These are phyloP conservation scores for Aurantiochytrium sp. DNA, from an alignment of 108 stramenopile species.

Conservation along the genomic window DNA sequence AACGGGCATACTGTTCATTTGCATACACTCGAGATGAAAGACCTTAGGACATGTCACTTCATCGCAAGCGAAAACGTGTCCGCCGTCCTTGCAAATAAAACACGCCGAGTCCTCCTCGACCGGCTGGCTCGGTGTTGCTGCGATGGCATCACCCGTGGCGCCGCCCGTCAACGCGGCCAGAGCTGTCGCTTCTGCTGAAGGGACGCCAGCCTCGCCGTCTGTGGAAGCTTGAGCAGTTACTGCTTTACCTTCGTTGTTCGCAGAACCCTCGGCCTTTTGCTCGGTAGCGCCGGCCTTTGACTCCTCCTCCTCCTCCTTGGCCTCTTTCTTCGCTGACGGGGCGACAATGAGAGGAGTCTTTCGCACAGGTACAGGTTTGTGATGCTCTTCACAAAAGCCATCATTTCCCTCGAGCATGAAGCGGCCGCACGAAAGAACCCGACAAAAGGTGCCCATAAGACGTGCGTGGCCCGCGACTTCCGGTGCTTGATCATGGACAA, in stretches of 20 bases:
- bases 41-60: background rate
- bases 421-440: background rate
- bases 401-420: background rate
- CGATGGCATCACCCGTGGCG: background rate
- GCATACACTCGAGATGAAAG: background rate
- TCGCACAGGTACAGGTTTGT: background rate
- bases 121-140: background rate
- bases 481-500: background rate
- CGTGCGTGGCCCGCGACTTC: background rate
- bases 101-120: background rate
- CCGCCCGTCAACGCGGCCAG: no score
- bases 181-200: no score
- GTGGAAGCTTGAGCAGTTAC: no score
- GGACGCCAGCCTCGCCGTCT: no score
- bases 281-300: background rate
- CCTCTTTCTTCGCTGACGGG: no score
- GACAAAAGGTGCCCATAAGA: background rate
- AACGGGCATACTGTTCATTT: background rate
- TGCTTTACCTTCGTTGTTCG: no score
- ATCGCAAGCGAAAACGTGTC: background rate
- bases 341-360: background rate
- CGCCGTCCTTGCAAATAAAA: background rate
- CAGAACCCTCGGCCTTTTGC: background rate
- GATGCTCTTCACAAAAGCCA: conserved; percentile 9
- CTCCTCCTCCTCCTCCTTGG: no score